Conservation (phyloP, 1,284 basidiomycete species). For the Malassezia cuniculi region DNA sequence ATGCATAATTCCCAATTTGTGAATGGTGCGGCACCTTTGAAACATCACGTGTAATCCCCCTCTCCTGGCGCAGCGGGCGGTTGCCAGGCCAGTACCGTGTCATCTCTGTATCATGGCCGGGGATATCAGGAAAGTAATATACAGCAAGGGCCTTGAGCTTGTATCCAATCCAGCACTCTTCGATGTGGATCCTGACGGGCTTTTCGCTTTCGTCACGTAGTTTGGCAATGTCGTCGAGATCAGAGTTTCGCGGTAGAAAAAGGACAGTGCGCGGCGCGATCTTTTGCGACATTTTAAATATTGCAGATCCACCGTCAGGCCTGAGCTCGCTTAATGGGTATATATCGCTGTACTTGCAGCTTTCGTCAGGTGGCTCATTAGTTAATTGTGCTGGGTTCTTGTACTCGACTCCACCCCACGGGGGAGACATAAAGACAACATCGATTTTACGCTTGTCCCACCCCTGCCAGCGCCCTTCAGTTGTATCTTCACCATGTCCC, state of each 20-base stretch:
- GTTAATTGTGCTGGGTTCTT: conserved; percentile 2
- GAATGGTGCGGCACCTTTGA: too few relatives aligned
- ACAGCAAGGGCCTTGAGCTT: conserved; percentile 9
- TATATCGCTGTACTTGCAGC: conserved; percentile 6
- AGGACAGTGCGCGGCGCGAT: conserved; percentile 52
- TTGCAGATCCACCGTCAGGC: conserved; percentile 66
- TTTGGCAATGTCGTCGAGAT: conserved; percentile 59
- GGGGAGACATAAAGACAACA: conserved; percentile 19
- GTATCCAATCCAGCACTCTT: conserved; percentile 12
- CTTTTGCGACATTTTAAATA: conserved; percentile 51
- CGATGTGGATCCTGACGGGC: conserved; percentile 1
- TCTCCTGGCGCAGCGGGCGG: too few relatives aligned
- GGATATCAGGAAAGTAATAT: too few relatives aligned
- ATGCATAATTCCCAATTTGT: too few relatives aligned
- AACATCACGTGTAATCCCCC: too few relatives aligned
- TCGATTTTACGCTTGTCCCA: conserved; percentile 11
- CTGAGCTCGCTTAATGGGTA: conserved; percentile 48
- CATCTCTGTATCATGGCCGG: too few relatives aligned
- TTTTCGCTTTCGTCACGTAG: conserved; percentile 41
- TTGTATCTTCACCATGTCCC: conserved; percentile 13
- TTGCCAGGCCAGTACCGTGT: too few relatives aligned
- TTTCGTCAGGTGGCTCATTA: conserved; percentile 1
- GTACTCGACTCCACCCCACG: conserved; percentile 40
- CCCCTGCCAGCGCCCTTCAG: conserved; percentile 16
- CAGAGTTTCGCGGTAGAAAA: conserved; percentile 74